Base-by-base conservation (phyloP, 371 early-diverging fungal species). In the Apophysomyces sp. region DNA sequence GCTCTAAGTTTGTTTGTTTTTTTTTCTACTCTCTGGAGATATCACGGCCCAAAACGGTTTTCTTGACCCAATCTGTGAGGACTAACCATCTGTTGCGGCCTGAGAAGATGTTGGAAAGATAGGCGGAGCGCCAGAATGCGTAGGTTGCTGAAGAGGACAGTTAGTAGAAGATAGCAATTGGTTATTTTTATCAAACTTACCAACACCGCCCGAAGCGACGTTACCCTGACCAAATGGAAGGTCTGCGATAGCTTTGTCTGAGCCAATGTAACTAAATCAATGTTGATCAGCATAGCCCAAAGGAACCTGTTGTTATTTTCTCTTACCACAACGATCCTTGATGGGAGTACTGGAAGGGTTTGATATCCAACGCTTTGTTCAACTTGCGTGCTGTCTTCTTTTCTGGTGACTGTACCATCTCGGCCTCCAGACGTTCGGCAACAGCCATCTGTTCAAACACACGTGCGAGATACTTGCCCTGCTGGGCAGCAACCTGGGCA, bases 401-500 rank as follows among this genome's bases (percentile, higher is more conserved):
- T 6, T 71, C 72, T 21, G 67, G 36, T 8, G 52, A 36, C 1
- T 58, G 59, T 54, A 69, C 61, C 15, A 67, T 58, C 21, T 68
- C 67, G 18, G 65, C 60, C 57, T 73, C 61, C 21, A 74, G 65
- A 21, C 69, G 74, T 55, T 80, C 80, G 37, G 68, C 65, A 54
- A 60, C 73, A 37, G 82, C 82, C 61, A 84, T 40, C 31, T 72
- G 65, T 61, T 86, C 85, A 62, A 94, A 84, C 26, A 86, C 66
- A 3, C 76, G 73, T 13, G 93, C 89, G 53, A 95, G 81, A 77
- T 93, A 94, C 44, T 78, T 78, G 36, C 94, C 95, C 71, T 95
- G 94, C 60, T 91, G 87, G 49, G 83, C 82, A 7, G 95, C 94
- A 36, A 95, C 96, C 69, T 95, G 96, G 13, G 94, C 94, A 29